phyloP scores from a whole-genome alignment of 495 filamentous ascomycete genomes.

The Polyplosphaeria fusca region DNA sequence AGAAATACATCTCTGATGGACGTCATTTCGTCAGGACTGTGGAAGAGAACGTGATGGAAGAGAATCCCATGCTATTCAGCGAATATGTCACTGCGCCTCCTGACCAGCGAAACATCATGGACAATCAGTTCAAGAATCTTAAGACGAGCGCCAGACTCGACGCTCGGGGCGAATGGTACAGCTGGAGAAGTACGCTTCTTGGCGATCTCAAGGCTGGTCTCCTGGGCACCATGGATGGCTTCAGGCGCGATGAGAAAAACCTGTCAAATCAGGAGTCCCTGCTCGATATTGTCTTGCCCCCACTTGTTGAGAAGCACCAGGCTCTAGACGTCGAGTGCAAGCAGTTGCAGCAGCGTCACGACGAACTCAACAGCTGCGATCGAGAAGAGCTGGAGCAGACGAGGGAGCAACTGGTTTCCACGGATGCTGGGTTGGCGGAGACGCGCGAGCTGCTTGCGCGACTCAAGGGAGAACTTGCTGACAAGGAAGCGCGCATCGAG shows the following conservation, averaged over 20 bases:
- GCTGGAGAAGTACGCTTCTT: conserved; percentile 91
- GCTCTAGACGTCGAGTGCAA: conserved; percentile 59
- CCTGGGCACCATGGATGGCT: conserved; percentile 65
- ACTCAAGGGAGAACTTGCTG: conserved; percentile 59
- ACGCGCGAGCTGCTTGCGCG: conserved; percentile 64
- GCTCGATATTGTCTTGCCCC: conserved; percentile 62
- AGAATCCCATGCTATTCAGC: conserved; percentile 85
- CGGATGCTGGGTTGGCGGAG: conserved; percentile 64
- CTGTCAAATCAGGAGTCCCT: conserved; percentile 65
- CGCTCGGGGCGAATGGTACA: conserved; percentile 95
- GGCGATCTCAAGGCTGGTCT: conserved; percentile 78
- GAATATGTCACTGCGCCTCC: conserved; percentile 87
- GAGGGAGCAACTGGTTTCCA: conserved; percentile 57
- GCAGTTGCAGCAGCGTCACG: conserved; percentile 64
- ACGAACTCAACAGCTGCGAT: conserved; percentile 75
- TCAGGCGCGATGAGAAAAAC: conserved; percentile 70
- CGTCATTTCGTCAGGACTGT: conserved; percentile 82
- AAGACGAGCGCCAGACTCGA: conserved; percentile 85
- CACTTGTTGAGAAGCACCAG: conserved; percentile 56
- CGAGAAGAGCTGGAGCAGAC: conserved; percentile 69
- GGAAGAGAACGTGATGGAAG: conserved; percentile 77
- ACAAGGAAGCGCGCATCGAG: conserved; percentile 60
- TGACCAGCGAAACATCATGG: conserved; percentile 81
- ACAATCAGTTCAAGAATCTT: conserved; percentile 94
- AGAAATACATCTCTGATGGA: conserved; percentile 90